A percentile compares a stretch with the other conserved stretches of the same genome.
phyloP scores from a whole-genome alignment of 2,329 filamentous ascomycete species.

The Colletotrichum camelliae region DNA sequence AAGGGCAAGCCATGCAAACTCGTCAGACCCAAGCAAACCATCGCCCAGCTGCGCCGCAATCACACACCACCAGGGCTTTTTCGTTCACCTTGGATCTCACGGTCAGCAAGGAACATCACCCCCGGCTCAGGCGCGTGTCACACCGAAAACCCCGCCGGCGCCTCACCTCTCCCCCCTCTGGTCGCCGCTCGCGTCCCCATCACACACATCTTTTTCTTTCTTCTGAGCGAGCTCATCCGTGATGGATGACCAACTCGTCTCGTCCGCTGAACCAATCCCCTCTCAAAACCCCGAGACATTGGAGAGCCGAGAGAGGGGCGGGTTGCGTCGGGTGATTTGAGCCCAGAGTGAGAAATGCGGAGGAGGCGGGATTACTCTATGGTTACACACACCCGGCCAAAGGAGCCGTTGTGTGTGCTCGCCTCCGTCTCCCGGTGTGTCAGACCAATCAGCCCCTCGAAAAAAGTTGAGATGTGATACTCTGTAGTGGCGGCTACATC shows the following conservation, averaged over 20 bases:
- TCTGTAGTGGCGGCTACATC: neutral
- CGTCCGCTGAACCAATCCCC: neutral
- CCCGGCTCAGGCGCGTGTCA: neutral
- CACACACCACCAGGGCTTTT: neutral
- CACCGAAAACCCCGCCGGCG: neutral
- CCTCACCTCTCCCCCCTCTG: neutral
- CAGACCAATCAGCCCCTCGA: neutral
- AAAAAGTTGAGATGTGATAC: neutral
- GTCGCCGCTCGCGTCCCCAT: neutral
- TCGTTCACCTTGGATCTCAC: neutral
- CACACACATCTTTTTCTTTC: neutral
- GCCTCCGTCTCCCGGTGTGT: neutral
- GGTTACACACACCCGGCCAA: neutral
- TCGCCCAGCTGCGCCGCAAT: neutral
- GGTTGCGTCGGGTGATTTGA: constrained; percentile 14
- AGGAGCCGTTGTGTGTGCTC: neutral
- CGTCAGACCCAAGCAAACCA: neutral
- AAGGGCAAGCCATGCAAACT: neutral
- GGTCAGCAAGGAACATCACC: neutral
- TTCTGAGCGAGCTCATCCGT: neutral
- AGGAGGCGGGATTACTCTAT: neutral
- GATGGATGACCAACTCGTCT: neutral
- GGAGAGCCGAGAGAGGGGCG: neutral
- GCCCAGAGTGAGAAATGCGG: neutral
- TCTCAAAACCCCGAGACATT: neutral